Percentiles rank a stretch among this genome's conserved stretches.
These are phyloP conservation scores for Lonicera japonica DNA, from an alignment of 129 eudicot genomes.

Conservation along the genomic window DNA sequence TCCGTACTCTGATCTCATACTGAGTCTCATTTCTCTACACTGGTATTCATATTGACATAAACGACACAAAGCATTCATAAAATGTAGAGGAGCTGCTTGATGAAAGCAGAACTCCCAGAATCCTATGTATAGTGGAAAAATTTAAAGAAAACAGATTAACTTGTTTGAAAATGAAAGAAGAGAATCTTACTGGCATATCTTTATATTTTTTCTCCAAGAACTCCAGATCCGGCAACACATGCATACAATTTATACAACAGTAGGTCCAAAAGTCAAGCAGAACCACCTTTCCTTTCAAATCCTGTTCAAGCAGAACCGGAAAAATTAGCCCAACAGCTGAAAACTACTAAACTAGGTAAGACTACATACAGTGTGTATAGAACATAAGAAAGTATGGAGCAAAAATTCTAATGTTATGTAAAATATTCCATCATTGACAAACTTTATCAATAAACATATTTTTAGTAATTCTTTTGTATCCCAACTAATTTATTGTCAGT, in stretches of 20 bases:
- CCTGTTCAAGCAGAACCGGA: constrained; percentile 36
- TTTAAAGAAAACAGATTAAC: neutral
- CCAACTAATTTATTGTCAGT: neutral
- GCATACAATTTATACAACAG: constrained; percentile 98
- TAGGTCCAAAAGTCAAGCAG: constrained; percentile 97
- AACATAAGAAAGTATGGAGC: neutral
- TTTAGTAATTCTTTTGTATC: neutral
- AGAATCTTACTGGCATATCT: constrained; percentile 79
- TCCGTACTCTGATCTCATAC: too few species aligned
- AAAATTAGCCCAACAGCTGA: too few species aligned
- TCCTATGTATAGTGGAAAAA: neutral
- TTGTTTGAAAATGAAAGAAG: constrained; percentile 12
- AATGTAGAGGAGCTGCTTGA: neutral
- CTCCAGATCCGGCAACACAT: constrained; percentile 94
- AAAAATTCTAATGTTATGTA: neutral
- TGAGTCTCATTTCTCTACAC: too few species aligned
- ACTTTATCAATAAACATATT: neutral
- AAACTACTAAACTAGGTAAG: too few species aligned
- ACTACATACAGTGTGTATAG: neutral
- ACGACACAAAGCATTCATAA: too few species aligned
- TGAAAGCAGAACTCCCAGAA: neutral
- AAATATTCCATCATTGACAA: neutral
- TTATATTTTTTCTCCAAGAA: constrained; percentile 87
- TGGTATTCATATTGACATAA: too few species aligned
- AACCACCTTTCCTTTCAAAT: constrained; percentile 94